Base-by-base conservation (phyloP, 106 monocot genomes). In the Dioscorea alata region DNA sequence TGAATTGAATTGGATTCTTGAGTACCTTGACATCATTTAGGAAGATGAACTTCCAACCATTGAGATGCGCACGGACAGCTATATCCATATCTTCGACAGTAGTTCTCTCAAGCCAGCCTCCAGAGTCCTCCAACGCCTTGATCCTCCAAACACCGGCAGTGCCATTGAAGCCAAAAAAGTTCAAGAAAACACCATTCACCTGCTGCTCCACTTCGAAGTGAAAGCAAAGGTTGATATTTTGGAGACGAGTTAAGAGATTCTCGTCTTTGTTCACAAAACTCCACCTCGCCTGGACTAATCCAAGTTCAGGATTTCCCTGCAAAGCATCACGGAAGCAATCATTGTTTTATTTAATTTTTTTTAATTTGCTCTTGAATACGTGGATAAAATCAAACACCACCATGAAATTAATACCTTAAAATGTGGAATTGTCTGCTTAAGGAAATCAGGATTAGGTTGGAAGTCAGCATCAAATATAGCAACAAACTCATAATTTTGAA, bases 401-500 rank as follows among this genome's bases (percentile, higher is more conserved):
- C 0, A 0, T 0, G 0, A 4, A 21, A 15, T 34, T 12, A 13
- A 24, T 72, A 89, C 85, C 89, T 82, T 79, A 69, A 89, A 89
- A 80, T 89, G 82, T 61, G 89, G 85, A 66, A 89, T 49, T 59
- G 89, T 89, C 49, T 58, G 73, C 74, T 85, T 89, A 31, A 89
- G 85, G 63, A 85, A 89, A 73, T 89, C 85, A 48, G 85, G 80
- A 25, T 63, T 78, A 21, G 85, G 89, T 63, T 82, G 85, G 75
- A 89, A 89, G 61, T 89, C 89, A 2, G 89, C 89, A 67, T 85
- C 80, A 57, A 89, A 83, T 49, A 89, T 89, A 9, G 89, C 79
- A 2, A 89, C 89, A 74, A 89, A 89, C 58, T 89, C 82, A 51
- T 85, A 89, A 22, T 81, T 65, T 51, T 72, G 82, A 8, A 85